Conservation (phyloP, 371 early-diverging fungal genomes). For the Mucor sp. region DNA sequence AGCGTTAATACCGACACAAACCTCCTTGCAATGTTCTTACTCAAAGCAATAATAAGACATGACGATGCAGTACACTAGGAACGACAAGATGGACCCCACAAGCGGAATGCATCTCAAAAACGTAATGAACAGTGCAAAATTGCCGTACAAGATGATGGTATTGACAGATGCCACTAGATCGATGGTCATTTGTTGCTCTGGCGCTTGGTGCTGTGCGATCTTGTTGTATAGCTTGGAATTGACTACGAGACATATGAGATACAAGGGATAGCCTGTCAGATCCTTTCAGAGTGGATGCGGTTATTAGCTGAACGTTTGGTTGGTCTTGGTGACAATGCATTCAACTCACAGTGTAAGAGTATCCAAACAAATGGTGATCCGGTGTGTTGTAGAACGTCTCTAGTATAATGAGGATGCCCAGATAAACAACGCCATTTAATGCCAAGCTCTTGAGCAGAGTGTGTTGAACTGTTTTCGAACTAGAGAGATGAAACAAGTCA, state of each 20-base stretch:
- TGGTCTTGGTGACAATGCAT: neutral
- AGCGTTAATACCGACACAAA: neutral
- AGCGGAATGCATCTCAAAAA: conserved; percentile 36
- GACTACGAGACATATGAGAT: conserved; percentile 40
- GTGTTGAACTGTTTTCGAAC: conserved; percentile 40
- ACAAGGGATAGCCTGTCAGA: conserved; percentile 53
- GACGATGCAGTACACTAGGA: conserved; percentile 43
- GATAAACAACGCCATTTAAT: conserved; percentile 39
- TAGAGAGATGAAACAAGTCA: conserved; percentile 6
- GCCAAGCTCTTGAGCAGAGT: conserved; percentile 37
- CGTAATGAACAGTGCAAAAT: conserved; percentile 38
- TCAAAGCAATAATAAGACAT: conserved; percentile 57
- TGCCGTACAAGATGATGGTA: conserved; percentile 42
- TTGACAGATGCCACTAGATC: conserved; percentile 28
- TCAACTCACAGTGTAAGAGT: conserved; percentile 40
- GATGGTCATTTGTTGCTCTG: conserved; percentile 1
- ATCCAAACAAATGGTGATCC: conserved; percentile 40
- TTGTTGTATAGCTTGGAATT: conserved; percentile 42
- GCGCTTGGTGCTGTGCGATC: conserved; percentile 30
- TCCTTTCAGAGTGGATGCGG: conserved; percentile 28
- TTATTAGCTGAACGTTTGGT: too few species aligned
- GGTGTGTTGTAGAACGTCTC: conserved; percentile 43
- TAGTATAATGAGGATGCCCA: conserved; percentile 39
- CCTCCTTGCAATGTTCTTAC: conserved; percentile 16
- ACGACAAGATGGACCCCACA: conserved; percentile 39